A percentile compares a stretch with the other conserved stretches of the same genome.
Evolutionary conservation across 1,139 yeast genomes (phyloP).

Genomic region (Protomyces inouyei): DNA sequence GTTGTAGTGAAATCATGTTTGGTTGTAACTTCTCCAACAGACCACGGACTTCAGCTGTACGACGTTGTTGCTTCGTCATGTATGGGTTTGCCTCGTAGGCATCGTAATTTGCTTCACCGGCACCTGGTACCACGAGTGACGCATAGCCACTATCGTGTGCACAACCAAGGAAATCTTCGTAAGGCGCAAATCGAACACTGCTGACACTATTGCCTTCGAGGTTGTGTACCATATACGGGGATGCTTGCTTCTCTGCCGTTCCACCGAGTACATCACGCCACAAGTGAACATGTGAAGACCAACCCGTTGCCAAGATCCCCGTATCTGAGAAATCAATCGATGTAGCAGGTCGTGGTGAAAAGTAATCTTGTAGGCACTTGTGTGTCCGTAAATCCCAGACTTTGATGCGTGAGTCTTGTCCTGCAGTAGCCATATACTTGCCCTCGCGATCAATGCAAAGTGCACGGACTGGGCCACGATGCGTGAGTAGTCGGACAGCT

Average conservation of each 20-base stretch:
- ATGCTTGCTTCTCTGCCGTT: constrained; percentile 47
- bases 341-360: constrained; percentile 80
- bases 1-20: constrained; percentile 88
- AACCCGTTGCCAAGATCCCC: constrained; percentile 79
- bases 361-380: constrained; percentile 60
- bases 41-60: constrained; percentile 82
- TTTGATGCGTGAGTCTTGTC: constrained; percentile 77
- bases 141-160: constrained; percentile 78
- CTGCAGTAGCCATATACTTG: constrained; percentile 86
- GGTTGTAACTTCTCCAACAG: constrained; percentile 85
- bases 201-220: constrained; percentile 72
- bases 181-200: constrained; percentile 74
- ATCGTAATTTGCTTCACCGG: constrained; percentile 98
- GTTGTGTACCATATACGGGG: constrained; percentile 90
- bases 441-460: constrained; percentile 90
- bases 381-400: constrained; percentile 92
- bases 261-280: constrained; percentile 65
- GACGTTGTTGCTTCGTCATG: constrained; percentile 88
- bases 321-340: constrained; percentile 78
- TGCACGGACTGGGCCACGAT: constrained; percentile 83
- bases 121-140: constrained; percentile 83
- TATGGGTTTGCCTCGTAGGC: constrained; percentile 90
- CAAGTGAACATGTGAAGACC: constrained; percentile 86
- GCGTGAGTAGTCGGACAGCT: constrained; percentile 70
- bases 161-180: constrained; percentile 87